Base-by-base conservation (phyloP, 208 protist genomes). In the Crithidia expoeki region DNA sequence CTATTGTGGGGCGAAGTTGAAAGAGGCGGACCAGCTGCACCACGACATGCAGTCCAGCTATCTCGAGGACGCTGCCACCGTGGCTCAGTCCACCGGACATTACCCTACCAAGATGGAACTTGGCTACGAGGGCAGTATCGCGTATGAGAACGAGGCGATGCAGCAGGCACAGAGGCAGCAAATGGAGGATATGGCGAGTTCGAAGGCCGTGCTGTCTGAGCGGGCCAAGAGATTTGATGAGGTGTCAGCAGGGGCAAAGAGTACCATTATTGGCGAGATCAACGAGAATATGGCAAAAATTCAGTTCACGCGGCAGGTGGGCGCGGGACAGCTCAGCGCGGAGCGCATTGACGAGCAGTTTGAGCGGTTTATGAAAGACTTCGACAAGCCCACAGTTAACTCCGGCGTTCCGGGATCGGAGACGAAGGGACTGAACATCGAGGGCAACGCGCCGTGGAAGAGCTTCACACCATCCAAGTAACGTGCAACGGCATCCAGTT, bases 341-440 rank as follows among this genome's bases (percentile, higher is more conserved):
- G 68, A 92, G 71, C 92, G 88, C 47, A 79, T 94, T 23, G 88
- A 96, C 46, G 92, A 96, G 68, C 92, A 96, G 76, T 94, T 96
- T 64, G 88, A 94, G 33, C 83, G 92, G 36, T 96, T 96, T 40
- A 84, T 95, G 84, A 89, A 88, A 36, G 79, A 81, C 36, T 94
- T 94, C 67, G 76, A 88, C 40, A 80, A 76, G 6, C 81, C 77
- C 3, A 55, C 46, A 25, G 28, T 42, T 17, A 70, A 59, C 27
- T 27, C 51, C 17, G 58, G 38, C 25, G 36, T 70, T 11, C 25
- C 57, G 27, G 42, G 42, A 32, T 40, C 61, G n/a, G 65, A 27
- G n/a, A 17, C 11, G 60, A 27, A 44, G 9, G 34, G 27, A 10
- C 74, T 92, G 19, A 78, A 93, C 56, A 96, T 94, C 74, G 82